phyloP scores from a whole-genome alignment of 225 moss, liverwort and hornwort species.

The Physcomitrellopsis africana region DNA sequence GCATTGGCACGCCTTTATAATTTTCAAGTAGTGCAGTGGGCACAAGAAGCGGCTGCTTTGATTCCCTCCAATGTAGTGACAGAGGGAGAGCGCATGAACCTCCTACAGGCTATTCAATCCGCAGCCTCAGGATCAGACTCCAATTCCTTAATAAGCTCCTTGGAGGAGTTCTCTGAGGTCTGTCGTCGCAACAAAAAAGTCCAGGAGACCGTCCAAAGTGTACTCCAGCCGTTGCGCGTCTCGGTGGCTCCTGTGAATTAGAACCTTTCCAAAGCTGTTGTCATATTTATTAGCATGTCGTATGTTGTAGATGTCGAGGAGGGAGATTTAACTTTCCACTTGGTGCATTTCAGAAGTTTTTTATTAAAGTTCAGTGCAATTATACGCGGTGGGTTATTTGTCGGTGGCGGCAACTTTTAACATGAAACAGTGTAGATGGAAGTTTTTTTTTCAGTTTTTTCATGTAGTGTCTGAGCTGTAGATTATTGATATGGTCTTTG shows the following conservation, averaged over 20 bases:
- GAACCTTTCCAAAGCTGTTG: neutral
- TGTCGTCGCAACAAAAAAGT: constrained; percentile 93
- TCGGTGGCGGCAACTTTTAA: constrained; percentile 10
- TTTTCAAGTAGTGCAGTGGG: constrained; percentile 81
- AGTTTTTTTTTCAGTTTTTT: neutral
- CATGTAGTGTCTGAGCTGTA: neutral
- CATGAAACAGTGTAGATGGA: constrained; percentile 4
- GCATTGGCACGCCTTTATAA: constrained; percentile 78
- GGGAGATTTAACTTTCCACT: constrained; percentile 13
- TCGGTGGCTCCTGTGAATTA: constrained; percentile 50
- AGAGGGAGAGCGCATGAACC: constrained; percentile 69
- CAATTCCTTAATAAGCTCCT: constrained; percentile 48
- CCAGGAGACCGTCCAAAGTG: constrained; percentile 71
- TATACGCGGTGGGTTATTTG: constrained; percentile 18
- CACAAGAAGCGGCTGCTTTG: constrained; percentile 73
- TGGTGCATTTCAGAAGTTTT: constrained; percentile 18
- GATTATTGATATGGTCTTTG: constrained; percentile 5
- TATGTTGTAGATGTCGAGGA: constrained; percentile 11
- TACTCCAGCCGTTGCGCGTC: constrained; percentile 71
- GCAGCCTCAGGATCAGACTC: constrained; percentile 63
- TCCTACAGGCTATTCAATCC: constrained; percentile 77
- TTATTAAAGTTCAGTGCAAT: constrained; percentile 28
- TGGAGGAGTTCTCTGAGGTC: constrained; percentile 92
- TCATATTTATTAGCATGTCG: constrained; percentile 17
- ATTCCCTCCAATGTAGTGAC: constrained; percentile 76